Evolutionary conservation across 192 early-diverging fungal species (phyloP).

Genomic region (Martensiomyces pterosporus): DNA sequence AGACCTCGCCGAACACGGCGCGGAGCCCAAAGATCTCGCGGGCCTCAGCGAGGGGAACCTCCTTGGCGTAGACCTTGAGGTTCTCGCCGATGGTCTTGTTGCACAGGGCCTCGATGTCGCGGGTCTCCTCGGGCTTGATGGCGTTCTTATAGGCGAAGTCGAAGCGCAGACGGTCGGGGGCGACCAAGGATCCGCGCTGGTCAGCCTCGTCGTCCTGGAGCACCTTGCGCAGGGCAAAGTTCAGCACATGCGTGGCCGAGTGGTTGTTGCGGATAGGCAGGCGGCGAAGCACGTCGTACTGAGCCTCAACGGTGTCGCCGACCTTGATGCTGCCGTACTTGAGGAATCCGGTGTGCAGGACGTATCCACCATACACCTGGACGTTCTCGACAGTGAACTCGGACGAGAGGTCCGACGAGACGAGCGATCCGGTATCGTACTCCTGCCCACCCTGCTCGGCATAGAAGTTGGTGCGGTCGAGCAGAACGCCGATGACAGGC

Average conservation of each 20-base stretch:
- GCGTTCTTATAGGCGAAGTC: conserved; percentile 83
- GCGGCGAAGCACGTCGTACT: conserved; percentile 87
- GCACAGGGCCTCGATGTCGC: conserved; percentile 71
- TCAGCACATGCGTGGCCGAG: conserved; percentile 92
- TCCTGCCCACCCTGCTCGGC: conserved; percentile 96
- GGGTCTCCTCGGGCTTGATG: conserved; percentile 64
- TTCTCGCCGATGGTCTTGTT: conserved; percentile 74
- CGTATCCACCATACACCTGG: conserved; percentile 91
- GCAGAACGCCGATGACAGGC: conserved; percentile 77
- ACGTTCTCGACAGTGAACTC: conserved; percentile 92
- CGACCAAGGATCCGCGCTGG: conserved; percentile 94
- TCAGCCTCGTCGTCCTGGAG: conserved; percentile 71
- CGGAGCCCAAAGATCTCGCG: conserved; percentile 87
- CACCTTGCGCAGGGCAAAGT: conserved; percentile 86
- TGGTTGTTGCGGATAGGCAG: conserved; percentile 94
- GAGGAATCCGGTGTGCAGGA: conserved; percentile 92
- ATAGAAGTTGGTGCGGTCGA: conserved; percentile 97
- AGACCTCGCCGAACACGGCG: conserved; percentile 96
- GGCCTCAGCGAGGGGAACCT: conserved; percentile 77
- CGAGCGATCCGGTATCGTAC: conserved; percentile 84
- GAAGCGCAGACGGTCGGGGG: conserved; percentile 94
- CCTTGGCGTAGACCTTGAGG: conserved; percentile 72
- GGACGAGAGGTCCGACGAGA: conserved; percentile 74
- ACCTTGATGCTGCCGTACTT: conserved; percentile 78
- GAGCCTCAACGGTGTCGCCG: conserved; percentile 66